Evolutionary conservation across 2,329 filamentous ascomycete species (phyloP), one percentile per base, ranked within the genome.

Genomic region (Fusarium burgessii): DNA sequence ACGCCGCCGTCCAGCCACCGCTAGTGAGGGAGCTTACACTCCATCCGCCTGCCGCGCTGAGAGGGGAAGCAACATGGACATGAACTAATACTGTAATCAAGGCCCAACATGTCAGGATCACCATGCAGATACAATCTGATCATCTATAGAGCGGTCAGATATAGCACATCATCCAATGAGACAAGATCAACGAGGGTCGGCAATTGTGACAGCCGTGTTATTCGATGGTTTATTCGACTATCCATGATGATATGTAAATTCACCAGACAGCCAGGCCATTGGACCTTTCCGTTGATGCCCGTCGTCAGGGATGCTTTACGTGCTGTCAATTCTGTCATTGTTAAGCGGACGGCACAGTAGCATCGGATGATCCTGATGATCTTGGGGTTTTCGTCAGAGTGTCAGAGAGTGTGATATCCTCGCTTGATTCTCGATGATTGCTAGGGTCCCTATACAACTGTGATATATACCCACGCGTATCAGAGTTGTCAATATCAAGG

Each of bases 241-340:
- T 20, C 49, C 49, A 36, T 60, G 50, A 45, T 18, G 23, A 60
- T 25, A 25, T n/a, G 45, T 51, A 56, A 56, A 59, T 46, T 33
- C 27, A 42, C 38, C 57, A 33, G 15, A 33, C 20, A 23, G 25
- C 18, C 50, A 42, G 57, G 41, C 56, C 57, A 60, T 38, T 49
- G 52, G 58, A 58, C 32, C 32, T 57, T 47, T 47, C 25, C 17
- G 13, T 47, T 27, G 20, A 56, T 25, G 20, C 29, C 52, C 41
- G 10, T 35, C n/a, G 29, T 42, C 32, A 32, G 25, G 23, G 57
- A 27, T 56, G 46, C 23, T 56, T 35, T 43, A 25, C 32, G 58
- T 56, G 40, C 50, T 36, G 42, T 50, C 42, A 38, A 57, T 45
- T n/a, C 29, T 55, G 47, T 60, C 40, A 57, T 25, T 56, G 15